Percentiles rank a stretch among this genome's conserved stretches.
Evolutionary conservation across 1,139 yeast species (phyloP).

Genomic region (Scheffersomyces quercinus): DNA sequence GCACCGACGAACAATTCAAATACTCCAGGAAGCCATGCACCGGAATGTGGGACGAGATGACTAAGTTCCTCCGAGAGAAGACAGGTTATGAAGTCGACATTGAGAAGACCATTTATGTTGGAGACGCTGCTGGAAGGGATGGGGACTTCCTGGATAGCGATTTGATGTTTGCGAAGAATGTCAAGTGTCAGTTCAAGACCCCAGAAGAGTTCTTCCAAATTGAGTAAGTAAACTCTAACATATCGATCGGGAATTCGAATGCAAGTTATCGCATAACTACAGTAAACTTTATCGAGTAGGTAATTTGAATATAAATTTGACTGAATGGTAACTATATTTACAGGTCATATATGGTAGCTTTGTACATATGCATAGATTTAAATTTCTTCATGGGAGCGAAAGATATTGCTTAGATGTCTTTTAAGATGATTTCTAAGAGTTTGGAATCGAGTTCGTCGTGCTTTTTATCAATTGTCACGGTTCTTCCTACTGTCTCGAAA

Average conservation of each 20-base stretch:
- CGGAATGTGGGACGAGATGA: slow-evolving; percentile 68
- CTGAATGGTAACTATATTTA: background rate
- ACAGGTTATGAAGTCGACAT: slow-evolving; percentile 28
- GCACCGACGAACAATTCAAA: slow-evolving; percentile 35
- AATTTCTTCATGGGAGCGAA: slow-evolving; percentile 1
- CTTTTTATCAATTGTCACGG: slow-evolving; percentile 21
- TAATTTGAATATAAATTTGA: background rate
- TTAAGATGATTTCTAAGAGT: slow-evolving; percentile 24
- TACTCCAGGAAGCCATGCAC: slow-evolving; percentile 68
- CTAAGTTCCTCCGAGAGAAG: slow-evolving; percentile 30
- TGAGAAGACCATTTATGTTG: slow-evolving; percentile 67
- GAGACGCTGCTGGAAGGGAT: slow-evolving; percentile 92
- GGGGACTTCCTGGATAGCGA: slow-evolving; percentile 82
- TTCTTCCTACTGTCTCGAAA: slow-evolving; percentile 59
- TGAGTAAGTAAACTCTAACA: background rate
- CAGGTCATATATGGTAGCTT: background rate
- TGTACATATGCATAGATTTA: slow-evolving; percentile 1
- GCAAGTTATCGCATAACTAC: background rate
- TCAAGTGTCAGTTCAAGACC: slow-evolving; percentile 53
- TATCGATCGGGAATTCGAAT: too few relatives aligned
- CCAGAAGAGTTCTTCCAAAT: slow-evolving; percentile 63
- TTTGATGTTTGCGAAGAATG: slow-evolving; percentile 58
- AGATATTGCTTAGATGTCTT: slow-evolving; percentile 16
- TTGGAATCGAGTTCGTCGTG: slow-evolving; percentile 25
- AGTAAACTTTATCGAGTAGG: too few relatives aligned